Conservation (phyloP, 441 rosid species). For the Erodium moschatum region DNA sequence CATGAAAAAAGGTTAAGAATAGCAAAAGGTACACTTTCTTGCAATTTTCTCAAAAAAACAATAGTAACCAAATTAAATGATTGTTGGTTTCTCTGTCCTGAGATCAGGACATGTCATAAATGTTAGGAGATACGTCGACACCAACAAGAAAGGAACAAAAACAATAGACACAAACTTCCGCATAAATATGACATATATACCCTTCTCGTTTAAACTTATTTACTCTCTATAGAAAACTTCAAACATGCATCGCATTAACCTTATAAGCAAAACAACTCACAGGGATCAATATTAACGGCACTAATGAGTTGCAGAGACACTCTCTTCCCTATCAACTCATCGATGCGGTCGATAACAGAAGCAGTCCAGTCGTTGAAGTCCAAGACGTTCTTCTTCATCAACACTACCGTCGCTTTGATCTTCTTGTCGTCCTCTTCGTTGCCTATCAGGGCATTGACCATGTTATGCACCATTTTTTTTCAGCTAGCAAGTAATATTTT, state of each 20-base stretch:
- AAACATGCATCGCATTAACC: too few species aligned
- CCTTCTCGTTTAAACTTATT: neutral
- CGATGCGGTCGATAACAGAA: neutral
- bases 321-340: neutral
- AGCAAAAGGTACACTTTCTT: too few species aligned
- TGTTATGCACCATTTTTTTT: neutral
- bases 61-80: too few species aligned
- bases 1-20: too few species aligned
- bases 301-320: neutral
- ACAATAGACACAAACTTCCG: too few species aligned
- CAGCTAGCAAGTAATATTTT: too few species aligned
- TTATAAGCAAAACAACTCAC: neutral
- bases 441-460: neutral
- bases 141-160: too few species aligned
- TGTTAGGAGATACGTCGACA: too few species aligned
- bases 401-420: neutral
- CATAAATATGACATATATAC: too few species aligned
- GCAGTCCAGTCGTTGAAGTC: neutral
- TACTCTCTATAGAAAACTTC: neutral
- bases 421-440: neutral
- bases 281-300: neutral
- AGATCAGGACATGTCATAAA: too few species aligned
- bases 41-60: too few species aligned
- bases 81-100: too few species aligned
- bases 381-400: neutral